Evolutionary conservation across 2,329 filamentous ascomycete genomes (phyloP), one percentile per base, ranked within the genome.

Genomic region (Neopestalotiopsis sp.): DNA sequence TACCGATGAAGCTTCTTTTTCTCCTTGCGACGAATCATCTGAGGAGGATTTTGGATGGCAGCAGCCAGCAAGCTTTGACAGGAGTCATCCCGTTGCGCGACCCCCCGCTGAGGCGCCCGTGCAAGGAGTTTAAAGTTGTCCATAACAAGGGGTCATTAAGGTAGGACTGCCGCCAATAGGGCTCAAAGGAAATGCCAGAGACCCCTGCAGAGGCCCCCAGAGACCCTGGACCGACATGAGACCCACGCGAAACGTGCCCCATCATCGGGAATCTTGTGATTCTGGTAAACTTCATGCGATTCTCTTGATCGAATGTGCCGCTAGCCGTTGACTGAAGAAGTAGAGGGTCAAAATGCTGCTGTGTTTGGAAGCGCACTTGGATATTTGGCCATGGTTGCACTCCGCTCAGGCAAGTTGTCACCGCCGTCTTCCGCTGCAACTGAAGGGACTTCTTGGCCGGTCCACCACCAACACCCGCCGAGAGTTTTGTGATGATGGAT

Each of bases 231-330:
- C 30, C 42, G 57, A 62, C 58, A 42, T 63, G 66, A 67, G 66
- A 67, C 66, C 66, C 59, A 67, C 66, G 59, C 59, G 66, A 67
- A 67, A 67, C 66, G n/a, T 17, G 56, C 32, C 32, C 49, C 49
- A 24, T 65, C n/a, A n/a, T 56, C 34, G 28, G 57, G 13, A 66
- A 30, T 28, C 45, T 57, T 24, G 40, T 53, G 45, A n/a, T n/a
- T 53, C n/a, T 20, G 14, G 53, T 49, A 34, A 34, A 28, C 9
- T 34, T 57, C 49, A 66, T 66, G 63, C 63, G 40, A 6, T 45
- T 30, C 28, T 24, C 40, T 34, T 30, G 49, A 34, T 34, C 3
- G 14, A 9, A 32, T 38, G 45, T 56, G 49, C 30, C 42, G 28
- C 14, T 24, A 45, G 40, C 38, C 61, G 61, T 64, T 34, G n/a